These are phyloP conservation scores for Cymbopogon citratus DNA, from an alignment of 176 grass and related monocot species.

Conservation along the genomic window DNA sequence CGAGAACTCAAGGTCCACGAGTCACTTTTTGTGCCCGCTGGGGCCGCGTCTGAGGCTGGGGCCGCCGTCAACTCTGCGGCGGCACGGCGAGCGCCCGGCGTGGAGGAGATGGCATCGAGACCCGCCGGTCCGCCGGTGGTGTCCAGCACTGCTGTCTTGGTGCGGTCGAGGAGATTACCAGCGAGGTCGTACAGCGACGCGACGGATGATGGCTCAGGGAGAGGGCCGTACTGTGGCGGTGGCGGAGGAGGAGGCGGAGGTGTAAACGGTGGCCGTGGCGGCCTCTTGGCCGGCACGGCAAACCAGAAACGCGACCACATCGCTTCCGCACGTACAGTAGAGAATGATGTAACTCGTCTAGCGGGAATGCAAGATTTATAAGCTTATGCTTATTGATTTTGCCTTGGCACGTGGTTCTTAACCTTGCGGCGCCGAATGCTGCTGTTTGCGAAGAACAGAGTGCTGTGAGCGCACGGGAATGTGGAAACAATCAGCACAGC, in stretches of 20 bases:
- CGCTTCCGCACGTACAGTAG: neutral
- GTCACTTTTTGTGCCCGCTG: neutral
- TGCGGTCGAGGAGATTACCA: neutral
- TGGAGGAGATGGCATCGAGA: neutral
- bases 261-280: neutral
- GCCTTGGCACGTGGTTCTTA: neutral
- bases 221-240: conserved; percentile 1
- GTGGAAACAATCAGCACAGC: neutral
- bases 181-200: conserved; percentile 6
- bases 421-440: conserved; percentile 8
- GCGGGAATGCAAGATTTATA: neutral
- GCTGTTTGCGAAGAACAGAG: conserved; percentile 20
- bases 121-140: neutral
- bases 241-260: neutral
- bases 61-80: neutral
- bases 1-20: conserved; percentile 7
- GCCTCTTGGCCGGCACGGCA: neutral
- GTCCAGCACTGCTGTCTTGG: neutral
- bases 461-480: neutral
- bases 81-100: neutral
- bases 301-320: conserved; percentile 27
- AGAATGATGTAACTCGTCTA: neutral
- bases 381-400: neutral
- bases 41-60: neutral
- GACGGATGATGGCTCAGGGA: neutral